Evolutionary conservation across 2,329 filamentous ascomycete species (phyloP).

Genomic region (Colletotrichum sidae): DNA sequence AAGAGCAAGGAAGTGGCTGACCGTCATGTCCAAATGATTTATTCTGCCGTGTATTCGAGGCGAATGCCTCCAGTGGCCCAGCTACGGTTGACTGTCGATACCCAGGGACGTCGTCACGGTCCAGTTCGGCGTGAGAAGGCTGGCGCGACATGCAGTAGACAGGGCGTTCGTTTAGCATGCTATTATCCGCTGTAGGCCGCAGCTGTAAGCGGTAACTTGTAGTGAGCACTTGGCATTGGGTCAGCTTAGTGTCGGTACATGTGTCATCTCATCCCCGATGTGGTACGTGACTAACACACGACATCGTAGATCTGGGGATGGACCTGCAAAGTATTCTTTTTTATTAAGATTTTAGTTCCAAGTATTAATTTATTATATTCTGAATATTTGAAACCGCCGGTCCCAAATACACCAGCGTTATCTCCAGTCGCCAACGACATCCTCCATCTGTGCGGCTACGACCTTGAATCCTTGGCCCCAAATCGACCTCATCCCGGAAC

Average conservation of each 20-base stretch:
- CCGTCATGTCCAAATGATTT: constrained; percentile 6
- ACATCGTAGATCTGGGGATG: neutral
- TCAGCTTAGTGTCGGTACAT: constrained; percentile 2
- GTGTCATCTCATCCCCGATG: constrained; percentile 28
- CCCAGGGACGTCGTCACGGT: neutral
- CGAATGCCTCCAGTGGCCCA: constrained; percentile 11
- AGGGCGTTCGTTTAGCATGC: constrained; percentile 4
- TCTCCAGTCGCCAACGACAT: constrained; percentile 22
- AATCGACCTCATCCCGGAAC: constrained; percentile 18
- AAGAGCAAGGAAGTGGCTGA: constrained; percentile 16
- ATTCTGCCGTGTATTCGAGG: neutral
- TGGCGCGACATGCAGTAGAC: neutral
- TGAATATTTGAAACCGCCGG: constrained; percentile 28
- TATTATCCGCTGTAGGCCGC: constrained; percentile 11
- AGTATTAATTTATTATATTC: neutral
- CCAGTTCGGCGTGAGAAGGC: neutral
- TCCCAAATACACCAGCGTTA: constrained; percentile 4
- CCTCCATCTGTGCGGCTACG: constrained; percentile 21
- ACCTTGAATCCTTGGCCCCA: constrained; percentile 13
- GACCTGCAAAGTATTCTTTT: neutral
- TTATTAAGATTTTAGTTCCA: neutral
- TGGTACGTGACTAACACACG: constrained; percentile 17
- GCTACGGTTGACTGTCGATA: neutral
- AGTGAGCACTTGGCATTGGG: neutral
- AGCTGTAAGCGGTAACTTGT: constrained; percentile 12